Conservation (phyloP, 768 basidiomycete genomes). For the Suillus brevipes region DNA sequence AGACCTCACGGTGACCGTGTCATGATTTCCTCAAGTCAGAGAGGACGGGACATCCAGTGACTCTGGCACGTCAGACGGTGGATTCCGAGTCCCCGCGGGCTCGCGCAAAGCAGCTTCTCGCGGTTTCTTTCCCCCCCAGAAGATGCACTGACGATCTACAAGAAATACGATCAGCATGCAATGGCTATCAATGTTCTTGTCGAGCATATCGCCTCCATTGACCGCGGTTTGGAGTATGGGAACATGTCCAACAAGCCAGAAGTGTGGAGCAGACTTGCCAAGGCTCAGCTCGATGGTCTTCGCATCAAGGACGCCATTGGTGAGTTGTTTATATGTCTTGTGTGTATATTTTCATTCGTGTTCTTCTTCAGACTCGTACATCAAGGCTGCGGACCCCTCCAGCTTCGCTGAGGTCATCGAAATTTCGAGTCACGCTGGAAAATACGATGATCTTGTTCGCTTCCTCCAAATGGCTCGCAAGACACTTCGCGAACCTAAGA, state of each 20-base stretch:
- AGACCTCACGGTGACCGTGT: too few relatives aligned
- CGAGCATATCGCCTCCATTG: constrained; percentile 96
- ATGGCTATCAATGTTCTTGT: constrained; percentile 97
- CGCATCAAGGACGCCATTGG: too few relatives aligned
- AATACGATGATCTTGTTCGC: constrained; percentile 91
- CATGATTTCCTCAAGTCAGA: too few relatives aligned
- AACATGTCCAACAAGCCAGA: constrained; percentile 95
- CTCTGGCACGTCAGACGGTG: too few relatives aligned
- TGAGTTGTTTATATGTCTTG: too few relatives aligned
- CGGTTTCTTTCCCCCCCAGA: too few relatives aligned
- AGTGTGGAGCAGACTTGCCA: constrained; percentile 97
- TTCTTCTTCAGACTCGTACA: too few relatives aligned
- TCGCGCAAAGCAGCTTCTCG: too few relatives aligned
- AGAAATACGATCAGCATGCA: constrained; percentile 94
- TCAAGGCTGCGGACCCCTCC: constrained; percentile 89
- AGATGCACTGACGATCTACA: constrained; percentile 96
- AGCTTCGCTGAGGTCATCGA: constrained; percentile 97
- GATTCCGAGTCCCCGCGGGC: too few relatives aligned
- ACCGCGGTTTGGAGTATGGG: constrained; percentile 94
- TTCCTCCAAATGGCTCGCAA: constrained; percentile 99
- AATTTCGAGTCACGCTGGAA: constrained; percentile 90
- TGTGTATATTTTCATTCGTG: too few relatives aligned
- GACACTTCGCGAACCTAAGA: constrained; percentile 92
- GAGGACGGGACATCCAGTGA: too few relatives aligned
- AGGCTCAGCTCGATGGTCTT: constrained; percentile 96